These are phyloP conservation scores for Beauveria sp. DNA, from an alignment of 2,329 filamentous ascomycete genomes.

Conservation along the genomic window DNA sequence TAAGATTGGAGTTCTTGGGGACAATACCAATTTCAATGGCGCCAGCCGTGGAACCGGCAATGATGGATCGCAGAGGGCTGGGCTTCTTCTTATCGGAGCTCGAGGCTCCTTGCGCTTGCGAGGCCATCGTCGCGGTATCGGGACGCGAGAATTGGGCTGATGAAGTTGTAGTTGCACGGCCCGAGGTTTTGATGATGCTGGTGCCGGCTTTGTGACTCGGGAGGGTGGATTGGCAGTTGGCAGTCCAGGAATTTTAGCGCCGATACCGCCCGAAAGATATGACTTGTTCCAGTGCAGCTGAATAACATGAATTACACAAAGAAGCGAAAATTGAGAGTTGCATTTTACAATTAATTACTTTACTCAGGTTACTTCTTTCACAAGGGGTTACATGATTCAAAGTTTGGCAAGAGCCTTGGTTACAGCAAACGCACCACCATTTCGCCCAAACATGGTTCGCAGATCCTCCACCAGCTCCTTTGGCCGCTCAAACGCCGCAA, in stretches of 20 bases:
- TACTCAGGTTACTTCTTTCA: neutral
- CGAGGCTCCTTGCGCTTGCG: conserved; percentile 9
- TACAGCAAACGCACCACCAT: conserved; percentile 34
- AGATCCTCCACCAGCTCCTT: conserved; percentile 42
- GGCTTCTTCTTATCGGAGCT: conserved; percentile 41
- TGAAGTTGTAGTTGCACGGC: neutral
- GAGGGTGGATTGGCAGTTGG: neutral
- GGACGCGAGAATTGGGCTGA: neutral
- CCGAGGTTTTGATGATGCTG: conserved; percentile 1
- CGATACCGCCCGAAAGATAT: conserved; percentile 3
- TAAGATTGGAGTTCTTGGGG: neutral
- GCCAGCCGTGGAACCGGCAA: conserved; percentile 89
- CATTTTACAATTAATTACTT: neutral
- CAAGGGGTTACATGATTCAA: neutral
- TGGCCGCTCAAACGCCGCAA: conserved; percentile 48
- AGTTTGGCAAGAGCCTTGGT: conserved; percentile 18
- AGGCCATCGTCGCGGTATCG: conserved; percentile 6
- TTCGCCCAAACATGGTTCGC: conserved; percentile 46
- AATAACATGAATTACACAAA: too few species aligned
- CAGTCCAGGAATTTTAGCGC: conserved; percentile 1
- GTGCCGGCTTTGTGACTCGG: neutral
- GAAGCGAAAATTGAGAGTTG: too few species aligned
- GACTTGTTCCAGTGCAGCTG: neutral
- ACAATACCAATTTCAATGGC: conserved; percentile 81
- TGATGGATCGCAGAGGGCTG: conserved; percentile 77